Evolutionary conservation across 2,329 filamentous ascomycete genomes (phyloP).

Genomic region (Colletotrichum magnum): DNA sequence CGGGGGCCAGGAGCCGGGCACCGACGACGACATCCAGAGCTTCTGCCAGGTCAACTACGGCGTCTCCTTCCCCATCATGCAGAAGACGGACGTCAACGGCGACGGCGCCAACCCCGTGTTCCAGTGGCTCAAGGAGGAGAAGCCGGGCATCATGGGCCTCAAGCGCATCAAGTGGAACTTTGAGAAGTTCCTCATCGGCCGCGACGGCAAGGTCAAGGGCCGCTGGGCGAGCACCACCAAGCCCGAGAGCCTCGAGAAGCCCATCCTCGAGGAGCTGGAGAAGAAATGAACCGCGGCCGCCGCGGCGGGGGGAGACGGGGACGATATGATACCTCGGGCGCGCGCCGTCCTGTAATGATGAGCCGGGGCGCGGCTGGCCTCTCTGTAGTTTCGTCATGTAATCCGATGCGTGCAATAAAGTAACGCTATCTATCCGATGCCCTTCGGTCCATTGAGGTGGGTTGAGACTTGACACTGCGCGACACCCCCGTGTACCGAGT

Average conservation of each 20-base stretch:
- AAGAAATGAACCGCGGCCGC: constrained; percentile 49
- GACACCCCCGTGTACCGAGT: too few relatives aligned
- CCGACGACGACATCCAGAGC: constrained; percentile 82
- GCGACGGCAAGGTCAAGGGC: constrained; percentile 86
- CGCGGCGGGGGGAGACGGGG: neutral
- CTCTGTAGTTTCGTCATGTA: too few relatives aligned
- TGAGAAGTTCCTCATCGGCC: constrained; percentile 94
- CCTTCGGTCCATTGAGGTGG: too few relatives aligned
- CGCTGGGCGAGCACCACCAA: constrained; percentile 92
- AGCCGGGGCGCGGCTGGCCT: neutral
- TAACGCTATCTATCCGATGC: too few relatives aligned
- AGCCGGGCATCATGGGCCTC: constrained; percentile 87
- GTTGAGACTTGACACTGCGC: too few relatives aligned
- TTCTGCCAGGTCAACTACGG: constrained; percentile 97
- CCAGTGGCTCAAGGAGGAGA: constrained; percentile 80
- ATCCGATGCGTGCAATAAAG: too few relatives aligned
- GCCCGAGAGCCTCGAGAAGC: constrained; percentile 83
- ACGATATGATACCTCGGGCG: constrained; percentile 29
- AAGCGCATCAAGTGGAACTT: constrained; percentile 99
- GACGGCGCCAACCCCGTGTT: constrained; percentile 83
- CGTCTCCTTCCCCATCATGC: constrained; percentile 90
- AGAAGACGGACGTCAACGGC: constrained; percentile 96
- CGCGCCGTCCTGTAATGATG: neutral
- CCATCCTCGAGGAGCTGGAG: constrained; percentile 81
- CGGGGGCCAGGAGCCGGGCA: constrained; percentile 88